A percentile compares a stretch with the other conserved stretches of the same genome.
phyloP scores from a whole-genome alignment of 73 alveolate genomes.

The Paraurostyla sp. region DNA sequence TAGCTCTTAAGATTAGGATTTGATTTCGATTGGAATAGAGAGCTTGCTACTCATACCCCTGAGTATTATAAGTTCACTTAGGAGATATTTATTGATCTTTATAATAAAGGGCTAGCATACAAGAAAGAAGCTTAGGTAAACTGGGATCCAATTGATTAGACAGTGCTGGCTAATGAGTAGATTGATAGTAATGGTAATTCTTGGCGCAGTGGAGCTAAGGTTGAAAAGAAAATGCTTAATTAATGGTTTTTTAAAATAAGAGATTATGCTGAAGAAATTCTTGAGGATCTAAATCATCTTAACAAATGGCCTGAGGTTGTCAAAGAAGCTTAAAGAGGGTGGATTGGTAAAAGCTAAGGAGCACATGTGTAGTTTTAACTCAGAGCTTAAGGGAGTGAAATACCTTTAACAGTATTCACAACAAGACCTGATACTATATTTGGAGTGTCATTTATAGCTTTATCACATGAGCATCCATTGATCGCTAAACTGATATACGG shows the following conservation, averaged over 20 bases:
- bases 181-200: conserved; percentile 79
- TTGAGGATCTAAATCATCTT: conserved; percentile 53
- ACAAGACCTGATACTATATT: conserved; percentile 74
- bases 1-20: conserved; percentile 73
- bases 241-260: conserved; percentile 82
- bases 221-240: conserved; percentile 66
- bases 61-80: conserved; percentile 82
- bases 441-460: conserved; percentile 76
- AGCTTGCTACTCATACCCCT: conserved; percentile 66
- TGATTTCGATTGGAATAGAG: conserved; percentile 81
- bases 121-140: conserved; percentile 79
- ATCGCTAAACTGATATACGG: not conserved
- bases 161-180: conserved; percentile 86
- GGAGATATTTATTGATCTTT: conserved; percentile 67
- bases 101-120: conserved; percentile 79
- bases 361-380: conserved; percentile 50
- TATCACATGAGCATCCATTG: conserved; percentile 69
- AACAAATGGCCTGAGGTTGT: conserved; percentile 80
- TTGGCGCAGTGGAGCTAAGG: conserved; percentile 84
- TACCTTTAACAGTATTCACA: conserved; percentile 61
- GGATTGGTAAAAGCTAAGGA: conserved; percentile 86
- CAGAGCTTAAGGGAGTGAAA: not conserved
- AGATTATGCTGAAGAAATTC: conserved; percentile 70
- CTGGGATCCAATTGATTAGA: conserved; percentile 84
- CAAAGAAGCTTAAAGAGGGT: conserved; percentile 76